A percentile compares a stretch with the other conserved stretches of the same genome.
These are phyloP conservation scores for Phytophthora tubulina DNA, from an alignment of 352 stramenopile genomes.

Conservation along the genomic window DNA sequence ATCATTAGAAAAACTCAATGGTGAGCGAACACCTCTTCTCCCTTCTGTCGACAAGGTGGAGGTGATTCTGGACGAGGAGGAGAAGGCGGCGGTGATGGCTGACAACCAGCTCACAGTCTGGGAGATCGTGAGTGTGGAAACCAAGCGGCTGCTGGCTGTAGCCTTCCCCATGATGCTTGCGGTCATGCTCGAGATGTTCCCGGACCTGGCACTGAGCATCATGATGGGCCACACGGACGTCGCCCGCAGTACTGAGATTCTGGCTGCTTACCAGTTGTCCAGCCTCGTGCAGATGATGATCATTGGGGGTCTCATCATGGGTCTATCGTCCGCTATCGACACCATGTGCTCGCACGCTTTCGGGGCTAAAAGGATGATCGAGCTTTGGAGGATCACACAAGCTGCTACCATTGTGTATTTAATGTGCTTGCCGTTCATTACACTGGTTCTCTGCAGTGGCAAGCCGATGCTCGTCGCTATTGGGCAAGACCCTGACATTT, in stretches of 20 bases:
- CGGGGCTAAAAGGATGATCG: conserved; percentile 59
- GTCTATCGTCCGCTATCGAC: conserved; percentile 65
- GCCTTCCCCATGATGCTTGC: conserved; percentile 60
- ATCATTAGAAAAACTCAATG: conserved; percentile 5
- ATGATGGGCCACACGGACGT: conserved; percentile 69
- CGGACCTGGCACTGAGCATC: conserved; percentile 58
- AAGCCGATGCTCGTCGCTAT: conserved; percentile 56
- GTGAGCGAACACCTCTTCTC: conserved; percentile 42
- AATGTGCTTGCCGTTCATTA: conserved; percentile 48
- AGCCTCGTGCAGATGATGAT: conserved; percentile 65
- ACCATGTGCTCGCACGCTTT: conserved; percentile 76
- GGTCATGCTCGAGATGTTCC: conserved; percentile 59
- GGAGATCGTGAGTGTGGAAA: conserved; percentile 53
- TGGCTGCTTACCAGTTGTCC: conserved; percentile 66
- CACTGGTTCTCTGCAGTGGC: conserved; percentile 51
- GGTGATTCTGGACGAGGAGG: conserved; percentile 48
- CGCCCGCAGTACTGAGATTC: conserved; percentile 60
- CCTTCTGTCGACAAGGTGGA: conserved; percentile 42
- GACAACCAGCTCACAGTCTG: conserved; percentile 40
- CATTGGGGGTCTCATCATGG: conserved; percentile 58
- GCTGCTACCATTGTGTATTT: conserved; percentile 62
- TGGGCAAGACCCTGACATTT: conserved; percentile 63
- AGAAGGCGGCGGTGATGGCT: conserved; percentile 36
- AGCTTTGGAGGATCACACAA: conserved; percentile 76
- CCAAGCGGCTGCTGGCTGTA: conserved; percentile 39